phyloP scores from a whole-genome alignment of 306 rosid genomes.

The Rosa rugosa region DNA sequence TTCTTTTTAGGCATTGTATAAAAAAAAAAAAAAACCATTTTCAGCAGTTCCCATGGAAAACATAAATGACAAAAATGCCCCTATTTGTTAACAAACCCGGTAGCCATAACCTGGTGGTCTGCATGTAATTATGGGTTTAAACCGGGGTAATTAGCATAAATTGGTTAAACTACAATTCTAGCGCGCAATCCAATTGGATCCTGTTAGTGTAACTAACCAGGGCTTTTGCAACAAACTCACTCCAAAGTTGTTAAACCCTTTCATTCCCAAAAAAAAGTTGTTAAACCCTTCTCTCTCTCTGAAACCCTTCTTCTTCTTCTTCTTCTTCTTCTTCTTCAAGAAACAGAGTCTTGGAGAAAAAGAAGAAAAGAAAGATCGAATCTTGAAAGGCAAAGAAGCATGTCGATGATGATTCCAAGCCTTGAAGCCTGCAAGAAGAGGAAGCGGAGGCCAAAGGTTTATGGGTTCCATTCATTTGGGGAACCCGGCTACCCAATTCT shows the following conservation, averaged over 20 bases:
- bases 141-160: no score
- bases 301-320: no score
- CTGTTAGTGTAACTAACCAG: not conserved
- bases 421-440: conserved; percentile 65
- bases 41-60: no score
- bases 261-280: no score
- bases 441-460: conserved; percentile 59
- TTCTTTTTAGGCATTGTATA: no score
- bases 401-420: conserved; percentile 37
- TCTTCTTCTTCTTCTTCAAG: not conserved
- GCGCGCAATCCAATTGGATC: not conserved
- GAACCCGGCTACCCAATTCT: conserved; percentile 54
- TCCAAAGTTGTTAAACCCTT: not conserved
- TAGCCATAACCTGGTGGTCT: no score
- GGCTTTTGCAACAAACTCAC: not conserved
- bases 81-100: no score
- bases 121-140: no score
- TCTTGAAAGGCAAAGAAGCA: conserved; percentile 33
- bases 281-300: not conserved
- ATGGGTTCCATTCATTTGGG: conserved; percentile 55
- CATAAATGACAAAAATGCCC: conserved; percentile 11
- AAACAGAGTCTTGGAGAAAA: no score
- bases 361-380: conserved; percentile 1
- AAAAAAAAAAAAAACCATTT: no score
- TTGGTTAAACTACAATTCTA: no score